Base-by-base conservation (phyloP, 164 flowering plant species). In the Annona cherimola region DNA sequence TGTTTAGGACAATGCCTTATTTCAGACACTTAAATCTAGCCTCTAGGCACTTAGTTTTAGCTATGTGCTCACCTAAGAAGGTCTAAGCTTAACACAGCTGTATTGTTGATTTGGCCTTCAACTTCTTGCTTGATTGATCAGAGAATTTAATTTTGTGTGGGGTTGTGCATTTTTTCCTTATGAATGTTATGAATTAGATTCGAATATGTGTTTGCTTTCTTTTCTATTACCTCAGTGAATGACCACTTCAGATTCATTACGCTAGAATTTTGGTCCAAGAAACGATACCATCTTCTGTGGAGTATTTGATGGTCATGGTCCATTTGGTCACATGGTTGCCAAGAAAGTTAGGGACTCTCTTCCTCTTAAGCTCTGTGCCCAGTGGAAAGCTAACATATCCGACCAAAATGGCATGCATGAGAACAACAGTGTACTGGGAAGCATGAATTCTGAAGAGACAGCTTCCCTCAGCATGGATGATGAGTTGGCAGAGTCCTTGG, bases 281-380 rank as follows among this genome's bases (percentile, higher is more conserved):
- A 76, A 68, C 55, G 89, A 86, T 70, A 82, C 89, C 66, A 70
- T 86, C 45, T 90, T 90, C 79, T 91, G 94, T 69, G 97, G 97
- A 59, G 90, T 90, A 45, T 91, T 90, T 76, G 97, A 91, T 75
- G 94, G 97, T 69, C 97, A 91, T 75, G 97, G 97, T 75, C 94
- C 94, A n/a, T 86, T 71, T 62, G 97, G 97, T 75, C 94, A 91
- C 73, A 70, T 90, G 87, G 94, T 91, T 77, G 89, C 94, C 35
- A 90, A 83, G 79, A 90, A 81, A 84, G 93, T 91, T 50, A 83
- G 94, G 26, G 94, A 91, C 73, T 77, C 86, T 69, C 93, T 92
- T 82, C 97, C 97, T 40, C 75, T 88, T 39, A 80, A 81, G 71
- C 73, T 91, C 41, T 78, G 81, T 69, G 44, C 86, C 26, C 90